Evolutionary conservation across 148 eudicot species (phyloP).

Genomic region (Rhododendron kiyosumense): DNA sequence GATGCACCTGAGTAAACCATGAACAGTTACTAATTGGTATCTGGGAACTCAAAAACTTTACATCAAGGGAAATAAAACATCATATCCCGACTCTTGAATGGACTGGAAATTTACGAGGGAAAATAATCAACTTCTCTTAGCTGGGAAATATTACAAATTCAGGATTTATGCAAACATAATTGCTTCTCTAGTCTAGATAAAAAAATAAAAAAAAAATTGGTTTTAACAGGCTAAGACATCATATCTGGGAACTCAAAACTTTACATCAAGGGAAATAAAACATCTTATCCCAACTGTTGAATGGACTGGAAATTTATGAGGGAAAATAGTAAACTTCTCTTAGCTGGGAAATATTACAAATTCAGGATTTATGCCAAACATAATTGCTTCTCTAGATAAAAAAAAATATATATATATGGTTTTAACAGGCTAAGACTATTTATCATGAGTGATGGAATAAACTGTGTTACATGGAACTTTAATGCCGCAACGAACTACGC

Average conservation of each 20-base stretch:
- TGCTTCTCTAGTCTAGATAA: no score
- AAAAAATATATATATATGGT: no score
- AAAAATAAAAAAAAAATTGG: no score
- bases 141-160: no score
- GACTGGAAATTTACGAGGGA: background rate
- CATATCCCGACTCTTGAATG: background rate
- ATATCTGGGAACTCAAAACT: constrained; percentile 4
- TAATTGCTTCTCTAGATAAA: background rate
- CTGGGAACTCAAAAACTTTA: constrained; percentile 12
- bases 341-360: background rate
- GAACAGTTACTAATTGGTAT: constrained; percentile 34
- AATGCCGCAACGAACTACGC: background rate
- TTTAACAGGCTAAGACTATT: background rate
- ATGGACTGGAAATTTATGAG: background rate
- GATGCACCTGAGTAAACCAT: constrained; percentile 81
- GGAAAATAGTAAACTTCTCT: background rate
- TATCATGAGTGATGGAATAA: background rate
- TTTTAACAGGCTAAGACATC: no score
- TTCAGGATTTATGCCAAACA: background rate
- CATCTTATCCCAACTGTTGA: background rate
- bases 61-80: constrained; percentile 10
- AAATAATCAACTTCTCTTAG: background rate
- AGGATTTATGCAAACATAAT: no score
- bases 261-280: background rate
- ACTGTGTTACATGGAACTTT: background rate